Evolutionary conservation across 441 rosid genomes (phyloP), one percentile per base, ranked within the genome.

Genomic region (Gossypium gossypioides): DNA sequence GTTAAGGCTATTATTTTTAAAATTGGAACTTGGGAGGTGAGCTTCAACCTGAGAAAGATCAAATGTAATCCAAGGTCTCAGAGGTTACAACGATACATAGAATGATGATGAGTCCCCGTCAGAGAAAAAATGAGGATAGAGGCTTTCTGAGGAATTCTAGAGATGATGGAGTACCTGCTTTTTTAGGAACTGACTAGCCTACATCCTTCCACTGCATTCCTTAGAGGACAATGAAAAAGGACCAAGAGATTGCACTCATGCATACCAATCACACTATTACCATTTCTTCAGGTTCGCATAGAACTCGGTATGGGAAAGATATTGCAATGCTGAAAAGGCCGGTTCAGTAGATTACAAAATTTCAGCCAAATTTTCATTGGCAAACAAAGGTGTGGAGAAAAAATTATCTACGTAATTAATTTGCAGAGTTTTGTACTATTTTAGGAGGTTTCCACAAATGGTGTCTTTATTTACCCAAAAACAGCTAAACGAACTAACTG

Each of bases 81-180:
- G 16, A 22, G 10, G 15, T 16, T 62, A 62, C 19, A 62, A 18
- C 6, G 18, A 37, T 40, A 40, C 22, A 64, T 40, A 64, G 52
- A 40, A 64, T 19, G 8, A 24, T 64, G 52, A 40, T 12, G 18
- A 27, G 4, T 40, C 68, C 44, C 52, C 10, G 12, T 21, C 52
- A 3, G 34, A 42, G 69, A 64, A 64, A 22, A 64, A 12, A 42
- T 64, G 12, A 66, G 70, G 40, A 46, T 46, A 46, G 21, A 66
- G 40, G 70, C 24, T 32, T 66, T 24, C 56, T 66, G 40, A 66
- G n/a, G 70, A 46, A 66, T n/a, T 46, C 22, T 46, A n/a, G 13
- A 63, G 68, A 46, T 63, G 27, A 18, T 27, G 65, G 21, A 37
- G 18, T 19, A 50, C 29, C 42, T 19, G 10, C 68, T 21, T 40